Conservation (phyloP, 495 filamentous ascomycete species). For the Hyaloscypha bicolor region DNA sequence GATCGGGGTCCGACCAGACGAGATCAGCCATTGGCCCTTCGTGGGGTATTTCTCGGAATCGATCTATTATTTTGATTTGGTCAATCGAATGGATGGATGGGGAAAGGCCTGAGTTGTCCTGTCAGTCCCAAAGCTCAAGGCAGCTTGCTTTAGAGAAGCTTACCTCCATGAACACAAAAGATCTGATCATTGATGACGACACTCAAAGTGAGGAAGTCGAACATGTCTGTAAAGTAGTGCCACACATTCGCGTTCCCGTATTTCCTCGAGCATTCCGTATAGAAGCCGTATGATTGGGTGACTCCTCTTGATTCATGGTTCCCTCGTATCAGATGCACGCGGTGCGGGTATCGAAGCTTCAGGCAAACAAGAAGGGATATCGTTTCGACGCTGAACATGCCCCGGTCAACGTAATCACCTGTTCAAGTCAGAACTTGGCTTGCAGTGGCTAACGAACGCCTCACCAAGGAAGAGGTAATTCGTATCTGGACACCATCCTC, state of each 20-base stretch:
- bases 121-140: constrained; percentile 9
- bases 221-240: constrained; percentile 99
- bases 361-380: constrained; percentile 95
- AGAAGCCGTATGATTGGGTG: constrained; percentile 98
- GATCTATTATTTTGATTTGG: constrained; percentile 99
- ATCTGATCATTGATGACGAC: constrained; percentile 99
- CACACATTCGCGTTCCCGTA: constrained; percentile 98
- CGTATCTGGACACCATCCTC: constrained; percentile 92
- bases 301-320: constrained; percentile 98
- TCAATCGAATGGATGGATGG: constrained; percentile 98
- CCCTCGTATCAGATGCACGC: constrained; percentile 90
- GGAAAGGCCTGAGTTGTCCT: constrained; percentile 63
- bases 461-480: constrained; percentile 96
- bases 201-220: constrained; percentile 93
- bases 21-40: constrained; percentile 99
- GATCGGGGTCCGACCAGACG: constrained; percentile 96
- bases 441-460: constrained; percentile 28
- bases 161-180: constrained; percentile 94
- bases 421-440: constrained; percentile 6
- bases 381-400: constrained; percentile 95
- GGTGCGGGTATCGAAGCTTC: constrained; percentile 88
- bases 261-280: constrained; percentile 96
- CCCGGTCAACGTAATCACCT: constrained; percentile 98
- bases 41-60: constrained; percentile 96
- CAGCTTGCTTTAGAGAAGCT: constrained; percentile 12